Conservation (phyloP, 2,329 filamentous ascomycete genomes). For the Clonostachys rhizophaga region DNA sequence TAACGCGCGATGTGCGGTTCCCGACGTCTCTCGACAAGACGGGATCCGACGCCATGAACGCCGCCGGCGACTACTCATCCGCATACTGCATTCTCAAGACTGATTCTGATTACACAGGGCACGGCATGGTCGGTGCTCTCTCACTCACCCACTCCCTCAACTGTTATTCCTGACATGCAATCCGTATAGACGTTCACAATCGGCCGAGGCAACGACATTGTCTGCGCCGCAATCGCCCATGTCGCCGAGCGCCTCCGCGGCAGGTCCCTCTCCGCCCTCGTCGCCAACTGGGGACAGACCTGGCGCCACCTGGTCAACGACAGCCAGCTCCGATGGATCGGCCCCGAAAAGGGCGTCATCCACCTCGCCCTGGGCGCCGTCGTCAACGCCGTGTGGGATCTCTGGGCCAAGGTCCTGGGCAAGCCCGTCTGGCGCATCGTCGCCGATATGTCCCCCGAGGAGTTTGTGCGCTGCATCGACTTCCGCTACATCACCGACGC, state of each 20-base stretch:
- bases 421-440: slow-evolving; percentile 92
- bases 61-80: slow-evolving; percentile 85
- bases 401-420: slow-evolving; percentile 83
- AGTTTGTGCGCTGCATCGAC: slow-evolving; percentile 84
- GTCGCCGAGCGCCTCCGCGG: slow-evolving; percentile 72
- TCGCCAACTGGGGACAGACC: slow-evolving; percentile 78
- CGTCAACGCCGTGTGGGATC: slow-evolving; percentile 89
- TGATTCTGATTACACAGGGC: slow-evolving; percentile 64
- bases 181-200: slow-evolving; percentile 66
- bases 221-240: slow-evolving; percentile 78
- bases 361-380: slow-evolving; percentile 86
- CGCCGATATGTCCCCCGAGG: slow-evolving; percentile 82
- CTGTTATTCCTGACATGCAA: background rate
- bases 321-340: slow-evolving; percentile 89
- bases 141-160: slow-evolving; percentile 1
- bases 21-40: slow-evolving; percentile 94
- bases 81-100: slow-evolving; percentile 93
- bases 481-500: slow-evolving; percentile 94
- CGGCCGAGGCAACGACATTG: slow-evolving; percentile 86
- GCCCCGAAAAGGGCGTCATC: slow-evolving; percentile 90
- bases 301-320: slow-evolving; percentile 92
- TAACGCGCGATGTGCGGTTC: slow-evolving; percentile 71
- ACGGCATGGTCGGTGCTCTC: slow-evolving; percentile 63
- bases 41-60: slow-evolving; percentile 97
- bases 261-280: slow-evolving; percentile 72